phyloP scores from a whole-genome alignment of 2,329 filamentous ascomycete species.

The Penicillium sp. region DNA sequence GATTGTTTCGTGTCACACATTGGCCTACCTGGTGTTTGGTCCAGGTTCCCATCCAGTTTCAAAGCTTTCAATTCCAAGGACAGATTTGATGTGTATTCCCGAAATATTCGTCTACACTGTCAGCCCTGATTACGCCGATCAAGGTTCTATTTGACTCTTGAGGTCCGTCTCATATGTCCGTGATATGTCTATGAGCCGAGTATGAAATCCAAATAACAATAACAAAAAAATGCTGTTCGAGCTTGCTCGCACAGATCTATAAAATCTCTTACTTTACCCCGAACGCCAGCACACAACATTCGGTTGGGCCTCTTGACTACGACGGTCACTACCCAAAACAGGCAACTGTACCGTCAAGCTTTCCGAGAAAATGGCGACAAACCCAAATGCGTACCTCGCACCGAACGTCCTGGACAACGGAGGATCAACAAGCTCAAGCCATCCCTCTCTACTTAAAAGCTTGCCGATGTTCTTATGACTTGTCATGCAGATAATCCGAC shows the following conservation, averaged over 20 bases:
- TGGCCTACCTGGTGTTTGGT: not conserved
- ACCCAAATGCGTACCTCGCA: not conserved
- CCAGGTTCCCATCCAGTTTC: not conserved
- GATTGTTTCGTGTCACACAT: not conserved
- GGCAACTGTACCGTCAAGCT: not conserved
- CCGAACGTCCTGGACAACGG: not conserved
- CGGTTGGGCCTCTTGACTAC: not conserved
- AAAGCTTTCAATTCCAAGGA: not conserved
- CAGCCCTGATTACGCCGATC: no score
- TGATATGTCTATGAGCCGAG: no score
- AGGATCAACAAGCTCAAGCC: not conserved
- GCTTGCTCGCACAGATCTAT: no score
- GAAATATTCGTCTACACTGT: no score
- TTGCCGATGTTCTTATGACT: no score
- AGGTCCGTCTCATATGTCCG: no score
- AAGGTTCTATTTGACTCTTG: no score
- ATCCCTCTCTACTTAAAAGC: not conserved
- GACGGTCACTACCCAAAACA: not conserved
- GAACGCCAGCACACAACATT: not conserved
- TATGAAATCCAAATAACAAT: no score
- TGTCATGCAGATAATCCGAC: no score
- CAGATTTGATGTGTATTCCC: no score
- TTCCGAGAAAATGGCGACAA: not conserved
- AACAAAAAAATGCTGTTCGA: no score
- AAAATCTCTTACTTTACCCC: not conserved